phyloP scores from a whole-genome alignment of 139 green algal species.

The Chlorella sp. region DNA sequence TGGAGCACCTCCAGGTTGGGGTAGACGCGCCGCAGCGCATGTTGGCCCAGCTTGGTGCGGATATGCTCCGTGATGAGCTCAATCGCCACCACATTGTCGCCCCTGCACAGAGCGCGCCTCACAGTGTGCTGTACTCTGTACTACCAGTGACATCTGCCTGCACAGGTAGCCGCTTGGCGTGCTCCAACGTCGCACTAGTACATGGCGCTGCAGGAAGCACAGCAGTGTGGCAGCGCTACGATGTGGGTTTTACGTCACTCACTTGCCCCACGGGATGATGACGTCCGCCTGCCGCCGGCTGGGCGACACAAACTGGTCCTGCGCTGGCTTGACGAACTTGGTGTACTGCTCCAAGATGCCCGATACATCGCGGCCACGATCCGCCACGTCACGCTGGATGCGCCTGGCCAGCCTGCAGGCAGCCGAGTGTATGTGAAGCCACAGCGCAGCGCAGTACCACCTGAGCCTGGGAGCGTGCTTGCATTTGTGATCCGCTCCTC shows the following conservation, averaged over 20 bases:
- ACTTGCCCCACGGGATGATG: slow-evolving; percentile 91
- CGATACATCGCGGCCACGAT: slow-evolving; percentile 71
- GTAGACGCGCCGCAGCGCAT: slow-evolving; percentile 34
- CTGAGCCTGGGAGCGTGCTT: no score
- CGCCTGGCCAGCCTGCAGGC: slow-evolving; percentile 82
- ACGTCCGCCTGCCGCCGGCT: slow-evolving; percentile 81
- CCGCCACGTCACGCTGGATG: slow-evolving; percentile 86
- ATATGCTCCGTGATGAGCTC: slow-evolving; percentile 94
- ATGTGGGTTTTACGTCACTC: no score
- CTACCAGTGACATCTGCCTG: no score
- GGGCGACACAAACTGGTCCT: slow-evolving; percentile 87
- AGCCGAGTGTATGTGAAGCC: no score
- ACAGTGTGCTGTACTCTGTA: no score
- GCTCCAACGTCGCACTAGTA: no score
- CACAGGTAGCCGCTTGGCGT: no score
- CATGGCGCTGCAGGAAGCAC: no score
- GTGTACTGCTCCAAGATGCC: slow-evolving; percentile 93
- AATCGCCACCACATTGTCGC: slow-evolving; percentile 84
- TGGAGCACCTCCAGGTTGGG: slow-evolving; percentile 64
- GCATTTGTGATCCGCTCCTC: no score
- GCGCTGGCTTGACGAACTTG: slow-evolving; percentile 89
- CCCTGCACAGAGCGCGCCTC: slow-evolving; percentile 11
- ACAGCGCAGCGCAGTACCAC: no score
- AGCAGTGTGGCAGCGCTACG: no score
- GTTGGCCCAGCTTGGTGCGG: slow-evolving; percentile 82